Base-by-base conservation (phyloP, 768 basidiomycete species). In the Melanogaster broomeanus region DNA sequence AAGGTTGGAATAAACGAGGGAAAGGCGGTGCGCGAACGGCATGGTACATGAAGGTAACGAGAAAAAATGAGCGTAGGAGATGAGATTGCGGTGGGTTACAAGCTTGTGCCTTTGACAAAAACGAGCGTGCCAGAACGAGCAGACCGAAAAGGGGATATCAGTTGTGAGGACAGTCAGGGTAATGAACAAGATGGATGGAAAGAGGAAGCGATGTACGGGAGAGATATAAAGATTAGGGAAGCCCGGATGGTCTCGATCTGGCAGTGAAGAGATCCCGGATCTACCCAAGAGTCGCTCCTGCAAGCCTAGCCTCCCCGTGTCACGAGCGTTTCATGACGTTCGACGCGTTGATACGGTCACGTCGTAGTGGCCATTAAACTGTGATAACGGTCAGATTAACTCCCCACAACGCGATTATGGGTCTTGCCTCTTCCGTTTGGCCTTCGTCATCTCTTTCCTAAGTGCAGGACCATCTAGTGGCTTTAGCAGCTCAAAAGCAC, bases 361-460 rank as follows among this genome's bases (percentile, higher is more conserved):
- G 67, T 65, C 10, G 69, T 58, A n/a, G 69, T 71, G 33, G 67
- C 62, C 69, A 71, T 71, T 27, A 71, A 51, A 47, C 67, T 68
- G 31, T n/a, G n/a, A 48, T 37, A 34, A 24, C 11, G 28, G 45
- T 60, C 22, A 56, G 33, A 42, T 19, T 13, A 22, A 44, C 24
- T 19, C 8, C 30, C 11, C 10, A 53, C 27, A 33, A 19, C 4
- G 19, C 28, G 19, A 43, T 16, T 24, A 13, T 28, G 15, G 3
- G 2, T 22, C 61, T 56, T 54, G 90, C 93, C 93, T 96, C 81
- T 97, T 97, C 79, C 95, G 90, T 74, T 96, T 97, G 45, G 92
- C 92, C 73, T 97, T 97, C 37, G 92, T 95, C 94, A 98, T 97
- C 71, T 98, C 95, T 72, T 98, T 98, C 60, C 93, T 88, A 59